Percentiles rank a stretch among this genome's conserved stretches.
Conservation (phyloP, 176 grass and related monocot species). For the Triticum timopheevii region DNA sequence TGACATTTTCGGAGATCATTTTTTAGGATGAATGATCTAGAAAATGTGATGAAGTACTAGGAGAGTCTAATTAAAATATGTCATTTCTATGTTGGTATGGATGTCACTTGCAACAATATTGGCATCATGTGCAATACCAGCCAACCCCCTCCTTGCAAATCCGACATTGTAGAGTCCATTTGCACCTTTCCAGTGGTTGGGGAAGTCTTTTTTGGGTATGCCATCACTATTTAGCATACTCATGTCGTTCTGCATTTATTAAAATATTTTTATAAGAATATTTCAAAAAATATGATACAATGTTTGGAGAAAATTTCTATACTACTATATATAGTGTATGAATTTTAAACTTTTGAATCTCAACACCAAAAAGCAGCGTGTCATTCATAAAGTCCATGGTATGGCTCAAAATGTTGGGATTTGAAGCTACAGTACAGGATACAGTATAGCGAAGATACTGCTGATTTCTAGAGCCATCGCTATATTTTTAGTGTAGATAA, state of each 20-base stretch:
- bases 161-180: slow-evolving; percentile 61
- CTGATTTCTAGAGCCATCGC: no score
- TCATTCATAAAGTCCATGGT: no score
- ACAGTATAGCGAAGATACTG: no score
- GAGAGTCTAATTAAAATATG: not conserved
- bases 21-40: not conserved
- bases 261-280: not conserved
- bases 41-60: not conserved
- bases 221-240: slow-evolving; percentile 42
- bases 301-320: not conserved
- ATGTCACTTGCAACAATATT: slow-evolving; percentile 53
- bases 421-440: no score
- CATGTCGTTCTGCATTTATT: slow-evolving; percentile 32
- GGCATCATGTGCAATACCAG: slow-evolving; percentile 51
- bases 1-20: not conserved
- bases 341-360: no score
- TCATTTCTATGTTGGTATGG: slow-evolving; percentile 10
- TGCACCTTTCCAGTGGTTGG: slow-evolving; percentile 66
- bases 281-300: not conserved
- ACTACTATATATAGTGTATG: no score
- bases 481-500: no score
- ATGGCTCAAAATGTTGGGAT: no score
- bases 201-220: slow-evolving; percentile 44
- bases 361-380: no score
- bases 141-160: slow-evolving; percentile 47